phyloP scores from a whole-genome alignment of 2,329 filamentous ascomycete species.

The Cylindrodendrum hubeiense region DNA sequence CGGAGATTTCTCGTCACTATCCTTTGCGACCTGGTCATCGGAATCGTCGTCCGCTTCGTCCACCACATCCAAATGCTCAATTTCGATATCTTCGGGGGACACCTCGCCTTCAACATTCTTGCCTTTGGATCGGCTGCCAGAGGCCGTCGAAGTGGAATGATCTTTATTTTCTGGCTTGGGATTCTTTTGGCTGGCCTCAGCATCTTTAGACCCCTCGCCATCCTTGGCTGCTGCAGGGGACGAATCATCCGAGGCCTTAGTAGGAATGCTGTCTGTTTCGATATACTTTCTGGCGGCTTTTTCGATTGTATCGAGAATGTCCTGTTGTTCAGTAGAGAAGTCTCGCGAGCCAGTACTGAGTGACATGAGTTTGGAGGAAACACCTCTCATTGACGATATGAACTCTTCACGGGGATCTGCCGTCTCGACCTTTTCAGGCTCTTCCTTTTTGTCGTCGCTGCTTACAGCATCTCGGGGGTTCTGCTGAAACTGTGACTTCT shows the following conservation, averaged over 20 bases:
- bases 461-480: slow-evolving; percentile 34
- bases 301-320: slow-evolving; percentile 63
- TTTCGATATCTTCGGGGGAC: slow-evolving; percentile 63
- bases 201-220: slow-evolving; percentile 14
- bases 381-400: slow-evolving; percentile 51
- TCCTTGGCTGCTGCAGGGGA: slow-evolving; percentile 18
- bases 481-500: slow-evolving; percentile 48
- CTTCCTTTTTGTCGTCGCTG: slow-evolving; percentile 32
- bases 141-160: background rate
- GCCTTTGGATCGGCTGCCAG: slow-evolving; percentile 20
- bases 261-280: slow-evolving; percentile 48
- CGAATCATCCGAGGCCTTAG: slow-evolving; percentile 31
- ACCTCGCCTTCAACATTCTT: slow-evolving; percentile 41
- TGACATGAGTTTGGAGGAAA: slow-evolving; percentile 58
- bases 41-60: slow-evolving; percentile 44
- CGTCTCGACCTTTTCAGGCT: slow-evolving; percentile 32
- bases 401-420: slow-evolving; percentile 47
- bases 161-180: slow-evolving; percentile 9
- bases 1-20: slow-evolving; percentile 17
- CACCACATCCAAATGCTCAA: slow-evolving; percentile 53
- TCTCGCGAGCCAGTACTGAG: slow-evolving; percentile 53
- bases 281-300: slow-evolving; percentile 65
- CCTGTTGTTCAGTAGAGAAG: slow-evolving; percentile 54
- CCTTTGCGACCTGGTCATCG: slow-evolving; percentile 38
- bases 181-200: slow-evolving; percentile 2